A percentile compares a stretch with the other conserved stretches of the same genome.
Conservation (phyloP, 1,284 basidiomycete genomes). For the Cerrena zonata region DNA sequence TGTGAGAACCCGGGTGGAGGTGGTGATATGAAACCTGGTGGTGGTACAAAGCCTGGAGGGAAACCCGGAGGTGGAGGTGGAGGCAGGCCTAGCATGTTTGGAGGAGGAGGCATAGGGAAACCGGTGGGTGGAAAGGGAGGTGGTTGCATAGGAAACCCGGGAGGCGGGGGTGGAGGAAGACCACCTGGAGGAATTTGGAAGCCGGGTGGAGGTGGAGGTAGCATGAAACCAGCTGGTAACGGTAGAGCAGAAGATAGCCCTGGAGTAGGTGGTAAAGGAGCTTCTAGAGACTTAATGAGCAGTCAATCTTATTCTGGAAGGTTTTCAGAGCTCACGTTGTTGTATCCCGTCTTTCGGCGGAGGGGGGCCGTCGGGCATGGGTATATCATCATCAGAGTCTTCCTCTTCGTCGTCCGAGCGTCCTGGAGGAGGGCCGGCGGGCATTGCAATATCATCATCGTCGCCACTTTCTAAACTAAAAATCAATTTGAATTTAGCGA, state of each 20-base stretch:
- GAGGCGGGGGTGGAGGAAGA: constrained; percentile 19
- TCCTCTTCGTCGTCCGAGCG: constrained; percentile 34
- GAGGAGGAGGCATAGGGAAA: constrained; percentile 17
- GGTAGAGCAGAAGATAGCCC: constrained; percentile 12
- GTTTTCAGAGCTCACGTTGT: constrained; percentile 10
- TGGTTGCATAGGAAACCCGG: constrained; percentile 16
- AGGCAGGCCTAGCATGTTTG: constrained; percentile 7
- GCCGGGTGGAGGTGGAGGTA: constrained; percentile 25
- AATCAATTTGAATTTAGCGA: background rate
- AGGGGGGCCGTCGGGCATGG: constrained; percentile 79
- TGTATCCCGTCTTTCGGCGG: constrained; percentile 33
- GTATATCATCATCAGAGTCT: constrained; percentile 73
- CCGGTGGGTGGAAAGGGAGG: constrained; percentile 19
- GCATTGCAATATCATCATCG: constrained; percentile 58
- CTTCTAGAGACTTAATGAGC: background rate
- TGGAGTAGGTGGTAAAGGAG: constrained; percentile 17
- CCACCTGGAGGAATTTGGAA: constrained; percentile 26
- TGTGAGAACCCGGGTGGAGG: constrained; percentile 23
- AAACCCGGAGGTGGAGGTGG: constrained; percentile 12
- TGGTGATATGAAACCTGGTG: constrained; percentile 5
- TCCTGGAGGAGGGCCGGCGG: constrained; percentile 69
- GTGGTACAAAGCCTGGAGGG: constrained; percentile 11
- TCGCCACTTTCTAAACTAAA: constrained; percentile 10
- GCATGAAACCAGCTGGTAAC: constrained; percentile 20
- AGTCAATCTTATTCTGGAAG: background rate